phyloP scores from a whole-genome alignment of 1,284 basidiomycete genomes.

The Moniliophthora roreri region DNA sequence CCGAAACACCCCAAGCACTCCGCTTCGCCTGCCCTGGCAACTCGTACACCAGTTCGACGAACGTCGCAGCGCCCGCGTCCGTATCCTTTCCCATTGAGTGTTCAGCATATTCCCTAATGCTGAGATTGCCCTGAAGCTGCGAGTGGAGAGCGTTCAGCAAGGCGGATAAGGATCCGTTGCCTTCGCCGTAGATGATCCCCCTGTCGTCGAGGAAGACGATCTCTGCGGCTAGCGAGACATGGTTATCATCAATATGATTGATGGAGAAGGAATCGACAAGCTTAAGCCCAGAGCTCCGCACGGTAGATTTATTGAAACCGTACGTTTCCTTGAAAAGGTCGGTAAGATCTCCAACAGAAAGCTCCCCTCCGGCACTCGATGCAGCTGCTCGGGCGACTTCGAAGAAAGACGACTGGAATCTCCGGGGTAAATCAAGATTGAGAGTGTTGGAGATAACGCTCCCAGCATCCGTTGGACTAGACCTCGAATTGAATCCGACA shows the following conservation, averaged over 20 bases:
- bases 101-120: slow-evolving; percentile 86
- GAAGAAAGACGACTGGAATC: slow-evolving; percentile 93
- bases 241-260: slow-evolving; percentile 50
- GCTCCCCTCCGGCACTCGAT: slow-evolving; percentile 56
- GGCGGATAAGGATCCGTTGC: slow-evolving; percentile 93
- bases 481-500: slow-evolving; percentile 65
- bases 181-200: slow-evolving; percentile 68
- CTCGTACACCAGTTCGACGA: slow-evolving; percentile 80
- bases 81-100: slow-evolving; percentile 87
- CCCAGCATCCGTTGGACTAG: slow-evolving; percentile 79
- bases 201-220: slow-evolving; percentile 71
- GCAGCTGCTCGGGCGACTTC: slow-evolving; percentile 80
- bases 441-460: slow-evolving; percentile 88
- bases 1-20: slow-evolving; percentile 71
- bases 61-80: slow-evolving; percentile 85
- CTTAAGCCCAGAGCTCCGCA: slow-evolving; percentile 34
- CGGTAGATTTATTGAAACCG: slow-evolving; percentile 50
- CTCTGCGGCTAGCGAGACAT: slow-evolving; percentile 63
- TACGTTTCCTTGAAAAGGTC: slow-evolving; percentile 75
- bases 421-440: slow-evolving; percentile 86
- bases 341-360: slow-evolving; percentile 69
- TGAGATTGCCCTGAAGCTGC: slow-evolving; percentile 66
- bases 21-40: slow-evolving; percentile 61
- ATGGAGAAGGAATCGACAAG: slow-evolving; percentile 64
- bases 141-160: slow-evolving; percentile 83